Evolutionary conservation across 257 asterid genomes (phyloP).

Genomic region (Lavandula angustifolia): DNA sequence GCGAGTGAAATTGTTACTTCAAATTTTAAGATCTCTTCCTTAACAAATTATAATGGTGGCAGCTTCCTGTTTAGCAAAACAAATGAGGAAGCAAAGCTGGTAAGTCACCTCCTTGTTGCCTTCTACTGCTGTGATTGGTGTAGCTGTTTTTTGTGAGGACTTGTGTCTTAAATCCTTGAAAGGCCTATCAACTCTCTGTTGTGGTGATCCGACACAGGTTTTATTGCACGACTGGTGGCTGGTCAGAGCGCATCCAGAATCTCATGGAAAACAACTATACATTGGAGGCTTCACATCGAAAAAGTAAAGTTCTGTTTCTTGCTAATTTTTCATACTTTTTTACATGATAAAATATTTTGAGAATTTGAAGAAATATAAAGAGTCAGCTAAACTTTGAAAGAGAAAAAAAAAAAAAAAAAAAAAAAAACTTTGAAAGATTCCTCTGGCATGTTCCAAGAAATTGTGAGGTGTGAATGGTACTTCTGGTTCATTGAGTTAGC

Average conservation of each 20-base stretch:
- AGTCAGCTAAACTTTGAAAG: conserved; percentile 1
- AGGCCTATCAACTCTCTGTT: neutral
- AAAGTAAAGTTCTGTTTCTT: conserved; percentile 31
- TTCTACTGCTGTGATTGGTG: conserved; percentile 25
- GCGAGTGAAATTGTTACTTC: conserved; percentile 13
- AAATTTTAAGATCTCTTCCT: conserved; percentile 18
- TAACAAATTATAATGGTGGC: conserved; percentile 29
- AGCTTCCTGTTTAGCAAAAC: conserved; percentile 45
- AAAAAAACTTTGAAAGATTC: neutral
- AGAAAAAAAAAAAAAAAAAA: no score
- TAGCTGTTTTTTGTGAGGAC: neutral
- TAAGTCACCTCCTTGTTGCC: conserved; percentile 36
- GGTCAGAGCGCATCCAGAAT: conserved; percentile 40
- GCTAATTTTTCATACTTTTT: conserved; percentile 15
- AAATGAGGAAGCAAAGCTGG: conserved; percentile 56
- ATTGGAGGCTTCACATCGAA: conserved; percentile 50
- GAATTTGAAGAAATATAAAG: neutral
- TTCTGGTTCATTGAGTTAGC: conserved; percentile 12
- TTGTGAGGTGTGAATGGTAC: neutral
- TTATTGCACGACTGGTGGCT: conserved; percentile 69
- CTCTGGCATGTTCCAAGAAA: neutral
- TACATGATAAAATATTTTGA: neutral
- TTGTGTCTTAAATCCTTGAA: no score
- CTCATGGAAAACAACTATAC: conserved; percentile 44
- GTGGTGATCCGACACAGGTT: conserved; percentile 30